Evolutionary conservation across 371 early-diverging fungal species (phyloP), one percentile per base, ranked within the genome.

Genomic region (Mucor saturninus): DNA sequence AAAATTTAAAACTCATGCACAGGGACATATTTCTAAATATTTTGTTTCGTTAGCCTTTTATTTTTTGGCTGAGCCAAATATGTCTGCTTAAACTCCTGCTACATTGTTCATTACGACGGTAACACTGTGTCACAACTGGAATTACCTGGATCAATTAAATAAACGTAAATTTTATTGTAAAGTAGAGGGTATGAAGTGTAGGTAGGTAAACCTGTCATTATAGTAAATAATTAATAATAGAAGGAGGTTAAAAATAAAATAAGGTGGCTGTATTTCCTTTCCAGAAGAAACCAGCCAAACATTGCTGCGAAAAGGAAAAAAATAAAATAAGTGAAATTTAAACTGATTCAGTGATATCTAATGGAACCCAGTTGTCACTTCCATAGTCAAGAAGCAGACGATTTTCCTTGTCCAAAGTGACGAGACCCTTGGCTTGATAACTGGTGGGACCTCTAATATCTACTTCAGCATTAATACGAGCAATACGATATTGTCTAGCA

Each of bases 261-360:
- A 8, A 30, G 50, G 50, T 30, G 28, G 30, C 14, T 28, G 6
- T 35, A 35, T 46, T 42, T 38, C 31, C 46, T 55, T 56, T 56
- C 56, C 56, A 52, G 37, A 56, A 57, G 35, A 51, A 50, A 50
- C 28, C 50, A 50, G 31, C 50, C 50, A 10, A 30, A 7, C 28
- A 30, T 50, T 29, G 30, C 14, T 30, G 50, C 50, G 10, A 50
- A 30, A 14, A 53, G 29, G 30, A 2, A 52, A 29, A 43, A 26
- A 53, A 11, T 21, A 2, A 59, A 28, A 53, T n/a, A 26, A 48
- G 26, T 14, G 39, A 28, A 26, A 13, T 28, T 72, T 72, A 72
- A 30, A 72, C 69, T 3, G 39, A 38, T 32, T 72, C 73, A 15
- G 73, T 69, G 30, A 69, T 65, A 65, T 72, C 73, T 50, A 64